These are phyloP conservation scores for Candida incommunis DNA, from an alignment of 805 yeast genomes.

Conservation along the genomic window DNA sequence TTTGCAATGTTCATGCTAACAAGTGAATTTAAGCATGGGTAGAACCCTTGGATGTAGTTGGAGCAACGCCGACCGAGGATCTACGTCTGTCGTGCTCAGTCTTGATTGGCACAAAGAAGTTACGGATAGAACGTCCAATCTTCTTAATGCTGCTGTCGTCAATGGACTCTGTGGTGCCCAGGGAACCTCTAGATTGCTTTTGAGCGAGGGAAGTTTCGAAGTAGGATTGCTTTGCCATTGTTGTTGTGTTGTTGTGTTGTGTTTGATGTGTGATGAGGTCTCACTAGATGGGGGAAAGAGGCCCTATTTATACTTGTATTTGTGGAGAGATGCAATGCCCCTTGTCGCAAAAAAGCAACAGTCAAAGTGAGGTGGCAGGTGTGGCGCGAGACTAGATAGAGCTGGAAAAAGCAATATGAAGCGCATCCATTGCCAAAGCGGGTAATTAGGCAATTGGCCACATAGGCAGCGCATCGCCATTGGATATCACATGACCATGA, in stretches of 20 bases:
- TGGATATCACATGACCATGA: too few species aligned
- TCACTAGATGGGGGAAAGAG: background rate
- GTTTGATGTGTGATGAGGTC: background rate
- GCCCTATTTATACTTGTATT: constrained; percentile 1
- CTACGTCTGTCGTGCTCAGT: constrained; percentile 1
- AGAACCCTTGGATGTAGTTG: background rate
- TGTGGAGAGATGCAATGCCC: too few species aligned
- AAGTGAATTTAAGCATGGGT: background rate
- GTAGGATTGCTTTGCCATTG: background rate
- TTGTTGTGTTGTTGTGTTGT: background rate
- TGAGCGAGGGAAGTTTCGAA: constrained; percentile 1
- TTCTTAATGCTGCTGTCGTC: background rate
- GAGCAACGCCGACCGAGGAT: constrained; percentile 1
- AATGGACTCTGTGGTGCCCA: background rate
- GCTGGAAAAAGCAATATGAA: background rate
- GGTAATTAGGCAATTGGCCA: too few species aligned
- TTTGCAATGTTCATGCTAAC: too few species aligned
- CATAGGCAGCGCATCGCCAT: too few species aligned
- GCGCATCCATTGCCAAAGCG: constrained; percentile 1
- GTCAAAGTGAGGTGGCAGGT: background rate
- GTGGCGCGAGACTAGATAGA: too few species aligned
- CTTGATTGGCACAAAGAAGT: background rate
- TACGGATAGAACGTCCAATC: background rate
- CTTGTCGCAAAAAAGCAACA: background rate
- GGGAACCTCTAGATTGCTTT: background rate